A percentile compares a stretch with the other conserved stretches of the same genome.
Evolutionary conservation across 164 flowering plant species (phyloP).

Genomic region (Macadamia integrifolia): DNA sequence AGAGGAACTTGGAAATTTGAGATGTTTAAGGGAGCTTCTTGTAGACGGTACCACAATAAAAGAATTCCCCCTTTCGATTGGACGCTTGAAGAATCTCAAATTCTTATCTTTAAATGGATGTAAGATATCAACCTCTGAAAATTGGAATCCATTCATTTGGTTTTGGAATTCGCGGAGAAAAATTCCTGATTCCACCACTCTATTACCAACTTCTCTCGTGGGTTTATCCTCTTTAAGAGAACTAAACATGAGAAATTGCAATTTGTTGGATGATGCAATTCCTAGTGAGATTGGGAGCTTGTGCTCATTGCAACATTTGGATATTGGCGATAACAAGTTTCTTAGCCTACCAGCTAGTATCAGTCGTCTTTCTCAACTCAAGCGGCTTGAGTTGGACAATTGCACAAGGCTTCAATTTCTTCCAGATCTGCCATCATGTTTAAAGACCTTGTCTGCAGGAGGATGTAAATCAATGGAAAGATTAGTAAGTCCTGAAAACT

Average conservation of each 20-base stretch:
- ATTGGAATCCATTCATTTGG: neutral
- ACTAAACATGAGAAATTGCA: neutral
- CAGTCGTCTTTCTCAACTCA: neutral
- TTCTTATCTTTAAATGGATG: neutral
- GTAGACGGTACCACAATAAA: conserved; percentile 6
- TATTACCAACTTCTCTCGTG: neutral
- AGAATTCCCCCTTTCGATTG: conserved; percentile 2
- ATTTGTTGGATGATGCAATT: neutral
- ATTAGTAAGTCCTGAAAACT: too few relatives aligned
- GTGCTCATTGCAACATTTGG: neutral
- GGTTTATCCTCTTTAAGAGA: neutral
- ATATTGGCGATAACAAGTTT: neutral
- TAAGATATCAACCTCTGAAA: neutral
- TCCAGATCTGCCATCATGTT: too few relatives aligned
- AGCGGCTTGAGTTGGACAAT: neutral
- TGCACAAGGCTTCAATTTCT: neutral
- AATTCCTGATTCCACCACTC: neutral
- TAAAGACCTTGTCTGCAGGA: too few relatives aligned
- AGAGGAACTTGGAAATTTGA: neutral
- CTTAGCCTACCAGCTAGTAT: neutral
- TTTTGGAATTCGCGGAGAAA: neutral
- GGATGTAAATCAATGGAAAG: too few relatives aligned
- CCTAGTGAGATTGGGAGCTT: conserved; percentile 3
- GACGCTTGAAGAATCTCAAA: neutral
- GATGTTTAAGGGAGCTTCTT: neutral